Conservation (phyloP, 345 rosid genomes). For the Lagerstroemia speciosa region DNA sequence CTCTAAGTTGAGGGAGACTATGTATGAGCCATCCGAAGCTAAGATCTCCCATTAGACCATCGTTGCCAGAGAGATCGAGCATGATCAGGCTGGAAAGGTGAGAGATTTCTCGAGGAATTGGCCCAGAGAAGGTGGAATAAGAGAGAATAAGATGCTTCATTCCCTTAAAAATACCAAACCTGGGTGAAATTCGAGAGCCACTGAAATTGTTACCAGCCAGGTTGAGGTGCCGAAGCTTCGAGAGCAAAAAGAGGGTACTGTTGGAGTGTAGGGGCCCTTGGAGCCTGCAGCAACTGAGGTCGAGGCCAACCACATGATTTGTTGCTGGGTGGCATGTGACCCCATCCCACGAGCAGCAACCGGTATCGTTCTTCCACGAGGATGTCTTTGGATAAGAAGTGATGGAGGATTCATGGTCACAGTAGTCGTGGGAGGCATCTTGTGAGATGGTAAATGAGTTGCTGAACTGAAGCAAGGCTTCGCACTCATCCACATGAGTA, state of each 20-base stretch:
- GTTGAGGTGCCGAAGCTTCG: no score
- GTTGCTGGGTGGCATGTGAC: not conserved
- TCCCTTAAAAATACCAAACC: not conserved
- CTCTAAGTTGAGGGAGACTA: not conserved
- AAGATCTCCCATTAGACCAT: not conserved
- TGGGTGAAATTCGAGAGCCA: not conserved
- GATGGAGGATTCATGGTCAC: no score
- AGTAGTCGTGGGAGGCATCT: not conserved
- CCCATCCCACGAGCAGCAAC: not conserved
- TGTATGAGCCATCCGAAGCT: not conserved
- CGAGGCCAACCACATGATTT: not conserved
- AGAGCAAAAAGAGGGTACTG: not conserved
- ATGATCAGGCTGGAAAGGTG: not conserved
- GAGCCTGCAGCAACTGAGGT: not conserved
- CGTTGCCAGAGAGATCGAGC: not conserved
- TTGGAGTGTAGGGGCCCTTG: not conserved
- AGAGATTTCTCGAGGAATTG: not conserved
- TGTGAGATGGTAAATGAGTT: not conserved
- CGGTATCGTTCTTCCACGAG: conserved; percentile 1
- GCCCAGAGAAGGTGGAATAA: not conserved
- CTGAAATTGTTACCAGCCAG: not conserved
- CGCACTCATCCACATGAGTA: not conserved
- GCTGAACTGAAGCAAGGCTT: not conserved
- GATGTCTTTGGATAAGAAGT: not conserved
- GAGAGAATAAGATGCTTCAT: not conserved